Percentiles rank a stretch among this genome's conserved stretches.
Evolutionary conservation across 306 rosid species (phyloP).

Genomic region (Cajanus cajan): DNA sequence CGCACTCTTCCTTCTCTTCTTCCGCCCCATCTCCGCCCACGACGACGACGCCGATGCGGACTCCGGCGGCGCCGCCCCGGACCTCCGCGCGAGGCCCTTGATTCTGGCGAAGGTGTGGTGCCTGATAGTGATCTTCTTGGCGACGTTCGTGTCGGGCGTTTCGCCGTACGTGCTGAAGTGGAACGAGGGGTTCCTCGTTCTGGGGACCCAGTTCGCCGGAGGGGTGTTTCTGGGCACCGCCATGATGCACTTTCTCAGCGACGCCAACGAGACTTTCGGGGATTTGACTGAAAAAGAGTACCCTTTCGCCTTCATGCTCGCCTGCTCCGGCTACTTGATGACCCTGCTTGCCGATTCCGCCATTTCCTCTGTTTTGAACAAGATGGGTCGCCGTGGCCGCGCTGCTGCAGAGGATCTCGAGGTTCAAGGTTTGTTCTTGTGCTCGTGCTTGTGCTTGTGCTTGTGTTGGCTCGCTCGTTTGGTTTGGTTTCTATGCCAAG

Average conservation of each 20-base stretch:
- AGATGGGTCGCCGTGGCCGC: background rate
- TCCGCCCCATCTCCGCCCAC: constrained; percentile 52
- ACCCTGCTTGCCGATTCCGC: constrained; percentile 67
- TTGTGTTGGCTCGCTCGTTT: background rate
- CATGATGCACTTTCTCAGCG: constrained; percentile 77
- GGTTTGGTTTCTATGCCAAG: background rate
- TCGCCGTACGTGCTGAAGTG: constrained; percentile 67
- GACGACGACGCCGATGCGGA: background rate
- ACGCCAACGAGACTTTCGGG: constrained; percentile 58
- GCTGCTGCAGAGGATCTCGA: constrained; percentile 29
- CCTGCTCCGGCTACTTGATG: constrained; percentile 60
- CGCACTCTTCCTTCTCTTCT: constrained; percentile 32
- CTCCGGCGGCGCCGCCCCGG: background rate
- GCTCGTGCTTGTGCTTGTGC: background rate
- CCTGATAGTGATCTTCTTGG: constrained; percentile 52
- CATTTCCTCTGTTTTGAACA: constrained; percentile 43
- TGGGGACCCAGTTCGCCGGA: constrained; percentile 82
- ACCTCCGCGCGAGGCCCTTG: constrained; percentile 54
- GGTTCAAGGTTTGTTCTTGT: constrained; percentile 40
- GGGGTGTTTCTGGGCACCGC: constrained; percentile 81
- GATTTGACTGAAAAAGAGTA: constrained; percentile 54
- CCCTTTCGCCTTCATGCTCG: constrained; percentile 76
- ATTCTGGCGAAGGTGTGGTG: constrained; percentile 58
- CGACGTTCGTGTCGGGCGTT: constrained; percentile 58
- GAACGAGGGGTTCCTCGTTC: constrained; percentile 64